Evolutionary conservation across 164 flowering plant genomes (phyloP).

Genomic region (Stephania japonica): DNA sequence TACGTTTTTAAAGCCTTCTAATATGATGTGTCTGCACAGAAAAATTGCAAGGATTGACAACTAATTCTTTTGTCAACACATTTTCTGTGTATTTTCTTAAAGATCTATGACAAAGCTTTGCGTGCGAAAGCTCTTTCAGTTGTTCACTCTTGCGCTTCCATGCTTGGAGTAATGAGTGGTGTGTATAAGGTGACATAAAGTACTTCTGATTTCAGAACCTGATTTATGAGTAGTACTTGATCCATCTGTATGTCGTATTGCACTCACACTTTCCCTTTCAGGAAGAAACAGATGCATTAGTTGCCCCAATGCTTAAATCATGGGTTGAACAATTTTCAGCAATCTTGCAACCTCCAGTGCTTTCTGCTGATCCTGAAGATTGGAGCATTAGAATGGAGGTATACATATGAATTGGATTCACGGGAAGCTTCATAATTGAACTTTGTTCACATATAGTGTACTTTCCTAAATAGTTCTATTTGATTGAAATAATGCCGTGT

Average conservation of each 20-base stretch:
- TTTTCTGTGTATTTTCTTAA: conserved; percentile 14
- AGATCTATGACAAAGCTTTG: conserved; percentile 68
- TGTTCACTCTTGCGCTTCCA: conserved; percentile 63
- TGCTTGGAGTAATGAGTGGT: conserved; percentile 82
- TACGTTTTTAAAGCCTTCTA: too few relatives aligned
- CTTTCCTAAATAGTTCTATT: background rate
- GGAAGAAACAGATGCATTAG: conserved; percentile 60
- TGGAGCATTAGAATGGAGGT: conserved; percentile 98
- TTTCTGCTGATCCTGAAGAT: conserved; percentile 81
- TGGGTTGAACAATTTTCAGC: conserved; percentile 72
- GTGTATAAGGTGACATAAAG: conserved; percentile 55
- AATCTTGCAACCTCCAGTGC: conserved; percentile 61
- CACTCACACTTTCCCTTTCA: conserved; percentile 23
- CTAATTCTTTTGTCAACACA: background rate
- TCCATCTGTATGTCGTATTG: conserved; percentile 11
- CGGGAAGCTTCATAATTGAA: background rate
- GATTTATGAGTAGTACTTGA: background rate
- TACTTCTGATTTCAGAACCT: background rate
- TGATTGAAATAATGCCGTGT: background rate
- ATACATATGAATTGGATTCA: conserved; percentile 3
- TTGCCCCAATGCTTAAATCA: conserved; percentile 62
- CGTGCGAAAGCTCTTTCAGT: conserved; percentile 72
- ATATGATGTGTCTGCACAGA: background rate
- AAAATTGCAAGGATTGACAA: background rate
- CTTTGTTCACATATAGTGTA: background rate